Conservation (phyloP, 2,329 filamentous ascomycete genomes). For the Hymenoscyphus albidus region DNA sequence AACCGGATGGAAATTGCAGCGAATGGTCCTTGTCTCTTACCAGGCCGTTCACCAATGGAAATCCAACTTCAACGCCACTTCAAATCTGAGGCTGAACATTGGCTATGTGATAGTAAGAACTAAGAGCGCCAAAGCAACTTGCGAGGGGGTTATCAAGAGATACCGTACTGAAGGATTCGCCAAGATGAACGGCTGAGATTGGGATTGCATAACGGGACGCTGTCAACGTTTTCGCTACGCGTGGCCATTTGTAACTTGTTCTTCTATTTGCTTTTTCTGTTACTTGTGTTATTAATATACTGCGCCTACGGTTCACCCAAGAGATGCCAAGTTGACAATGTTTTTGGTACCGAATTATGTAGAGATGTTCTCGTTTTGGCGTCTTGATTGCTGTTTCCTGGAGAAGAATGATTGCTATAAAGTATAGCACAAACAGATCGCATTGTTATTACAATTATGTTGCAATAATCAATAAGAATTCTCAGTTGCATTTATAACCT, state of each 20-base stretch:
- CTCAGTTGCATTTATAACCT: background rate
- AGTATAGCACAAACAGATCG: background rate
- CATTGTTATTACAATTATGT: background rate
- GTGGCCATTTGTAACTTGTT: background rate
- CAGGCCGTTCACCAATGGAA: background rate
- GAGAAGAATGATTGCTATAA: background rate
- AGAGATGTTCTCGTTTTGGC: too few species aligned
- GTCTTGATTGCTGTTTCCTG: background rate
- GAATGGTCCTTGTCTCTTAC: background rate
- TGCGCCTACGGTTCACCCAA: too few species aligned
- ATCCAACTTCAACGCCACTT: background rate
- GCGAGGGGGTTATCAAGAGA: background rate
- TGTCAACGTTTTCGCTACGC: background rate
- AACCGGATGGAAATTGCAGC: slow-evolving; percentile 2
- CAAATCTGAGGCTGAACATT: background rate
- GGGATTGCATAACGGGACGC: background rate
- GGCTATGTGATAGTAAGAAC: background rate
- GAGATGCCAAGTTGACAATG: too few species aligned
- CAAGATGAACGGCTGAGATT: background rate
- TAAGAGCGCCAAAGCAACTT: background rate
- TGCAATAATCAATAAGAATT: background rate
- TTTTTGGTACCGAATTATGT: too few species aligned
- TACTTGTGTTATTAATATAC: too few species aligned
- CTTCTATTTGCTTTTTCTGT: too few species aligned
- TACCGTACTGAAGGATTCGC: background rate